These are phyloP conservation scores for Cystobasidium pallidum DNA, from an alignment of 1,284 basidiomycete genomes.

Conservation along the genomic window DNA sequence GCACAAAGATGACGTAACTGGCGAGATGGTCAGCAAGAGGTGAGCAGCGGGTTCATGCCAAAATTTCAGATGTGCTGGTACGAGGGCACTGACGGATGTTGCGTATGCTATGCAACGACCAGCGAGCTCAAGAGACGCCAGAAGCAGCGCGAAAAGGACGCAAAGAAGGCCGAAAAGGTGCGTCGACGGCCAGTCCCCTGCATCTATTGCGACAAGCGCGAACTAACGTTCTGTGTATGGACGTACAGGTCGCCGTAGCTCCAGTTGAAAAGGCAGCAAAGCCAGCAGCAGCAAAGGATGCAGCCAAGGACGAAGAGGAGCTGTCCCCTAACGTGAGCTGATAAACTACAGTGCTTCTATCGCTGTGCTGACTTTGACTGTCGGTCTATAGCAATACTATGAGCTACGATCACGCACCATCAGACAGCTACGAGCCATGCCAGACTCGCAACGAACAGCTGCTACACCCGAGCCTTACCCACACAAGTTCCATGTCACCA, in stretches of 20 bases:
- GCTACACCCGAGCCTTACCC: conserved; percentile 86
- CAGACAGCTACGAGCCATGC: conserved; percentile 79
- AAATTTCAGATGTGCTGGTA: too few species aligned
- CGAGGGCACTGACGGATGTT: too few species aligned
- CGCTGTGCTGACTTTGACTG: neutral
- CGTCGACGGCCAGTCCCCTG: conserved; percentile 1
- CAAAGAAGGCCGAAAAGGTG: conserved; percentile 75
- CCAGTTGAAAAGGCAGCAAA: conserved; percentile 59
- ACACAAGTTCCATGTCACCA: conserved; percentile 94
- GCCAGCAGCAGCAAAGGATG: conserved; percentile 54
- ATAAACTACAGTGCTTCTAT: neutral
- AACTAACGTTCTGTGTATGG: too few species aligned
- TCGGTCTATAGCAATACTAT: conserved; percentile 81
- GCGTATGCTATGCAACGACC: conserved; percentile 48
- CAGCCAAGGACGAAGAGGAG: conserved; percentile 67
- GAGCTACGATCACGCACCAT: conserved; percentile 89
- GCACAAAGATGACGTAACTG: conserved; percentile 75
- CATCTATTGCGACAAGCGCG: too few species aligned
- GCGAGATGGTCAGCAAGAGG: conserved; percentile 94
- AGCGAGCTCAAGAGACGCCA: conserved; percentile 90
- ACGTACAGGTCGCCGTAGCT: conserved; percentile 59
- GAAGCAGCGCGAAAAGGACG: conserved; percentile 82
- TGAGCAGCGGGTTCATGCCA: conserved; percentile 59
- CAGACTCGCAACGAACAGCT: conserved; percentile 59
- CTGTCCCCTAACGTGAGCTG: conserved; percentile 75